Evolutionary conservation across 2,329 filamentous ascomycete species (phyloP), one percentile per base, ranked within the genome.

Genomic region (Exophiala viscosa): DNA sequence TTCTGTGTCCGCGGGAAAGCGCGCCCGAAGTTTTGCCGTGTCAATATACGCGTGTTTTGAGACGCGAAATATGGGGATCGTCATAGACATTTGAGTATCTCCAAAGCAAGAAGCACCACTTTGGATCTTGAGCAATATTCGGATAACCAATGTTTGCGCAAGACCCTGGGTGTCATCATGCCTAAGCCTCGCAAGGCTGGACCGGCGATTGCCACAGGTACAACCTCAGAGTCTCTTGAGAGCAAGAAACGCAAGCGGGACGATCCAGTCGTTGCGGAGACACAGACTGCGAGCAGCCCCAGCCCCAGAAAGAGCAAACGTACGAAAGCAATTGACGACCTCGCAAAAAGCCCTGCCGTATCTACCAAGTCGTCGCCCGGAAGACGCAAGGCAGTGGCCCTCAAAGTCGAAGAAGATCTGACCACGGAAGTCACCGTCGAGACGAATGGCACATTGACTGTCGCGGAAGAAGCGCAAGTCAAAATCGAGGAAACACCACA

Each of bases 161-260:
- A 39, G 33, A 13, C 13, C 32, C 33, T 6, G 9, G 35, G 14
- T 8, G 2, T 31, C 40, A 11, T 2, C 1, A 56, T 56, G 53
- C 53, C 53, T 36, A 15, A n/a, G n/a, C 23, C 34, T 33, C 45
- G 53, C 31, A 48, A 46, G 35, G 20, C 41, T 32, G 32, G 10
- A 3, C 5, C 31, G 10, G 45, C 35, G 35, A 28, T 17, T 36
- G 11, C 40, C 23, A 8, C 31, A 10, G 6, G 20, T 13, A 18
- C 32, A 10, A 8, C 10, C 9, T 17, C 41, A 45, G 32, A 17
- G 11, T 44, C 3, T 2, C 41, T 35, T 4, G 23, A 18, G 17
- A 44, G 20, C 40, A 49, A 31, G 31, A 57, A 57, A 38, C 54
- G 54, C 13, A 57, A 57, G 47, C 46, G 46, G 20, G 43, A 7